Base-by-base conservation (phyloP, 352 stramenopile genomes). In the Pythium biforme region DNA sequence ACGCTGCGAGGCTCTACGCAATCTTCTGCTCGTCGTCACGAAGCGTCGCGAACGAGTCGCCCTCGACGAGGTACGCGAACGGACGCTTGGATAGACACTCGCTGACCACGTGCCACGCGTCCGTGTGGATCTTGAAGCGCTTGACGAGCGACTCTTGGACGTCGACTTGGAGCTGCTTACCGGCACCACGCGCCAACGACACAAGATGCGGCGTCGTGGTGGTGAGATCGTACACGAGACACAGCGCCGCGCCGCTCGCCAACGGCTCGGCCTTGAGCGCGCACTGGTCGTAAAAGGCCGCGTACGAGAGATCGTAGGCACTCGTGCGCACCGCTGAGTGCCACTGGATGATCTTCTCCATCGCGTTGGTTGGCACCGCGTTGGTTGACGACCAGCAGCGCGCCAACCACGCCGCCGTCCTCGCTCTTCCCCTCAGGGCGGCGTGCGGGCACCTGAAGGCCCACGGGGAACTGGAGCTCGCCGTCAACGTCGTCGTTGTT, bases 321-420 rank as follows among this genome's bases (percentile, higher is more conserved):
- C 17, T 37, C 7, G 20, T 19, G 7, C 46, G 46, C 25, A 25
- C 23, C 0, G 10, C 25, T 0, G 46, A 25, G 14, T 14, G 17
- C 46, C 46, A 53, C 1, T 11, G 6, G 0, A 20, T 20, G 17
- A 4, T 39, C 26, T 53, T 23, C 0, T 9, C 40, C 9, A 53
- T 41, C 4, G 41, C 33, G 26, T 0, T 59, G 11, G 19, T 58
- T 27, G 5, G 9, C 5, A 31, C 20, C 5, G 22, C 15, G 26
- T 10, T 10, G 15, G 0, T 19, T 10, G 23, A 70, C 58, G 15
- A 55, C 55, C 26, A 70, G 26, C 19, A 20, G 12, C 19, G 9
- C 19, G 23, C 50, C n/a, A 63, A 34, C 61, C 61, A 68, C 40
- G 61, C 57, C n/a, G 53, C 57, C 12, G 7, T 59, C 17, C 61